Evolutionary conservation across 2,329 filamentous ascomycete genomes (phyloP), one percentile per base, ranked within the genome.

Genomic region (Cordyceps cateniannulata): DNA sequence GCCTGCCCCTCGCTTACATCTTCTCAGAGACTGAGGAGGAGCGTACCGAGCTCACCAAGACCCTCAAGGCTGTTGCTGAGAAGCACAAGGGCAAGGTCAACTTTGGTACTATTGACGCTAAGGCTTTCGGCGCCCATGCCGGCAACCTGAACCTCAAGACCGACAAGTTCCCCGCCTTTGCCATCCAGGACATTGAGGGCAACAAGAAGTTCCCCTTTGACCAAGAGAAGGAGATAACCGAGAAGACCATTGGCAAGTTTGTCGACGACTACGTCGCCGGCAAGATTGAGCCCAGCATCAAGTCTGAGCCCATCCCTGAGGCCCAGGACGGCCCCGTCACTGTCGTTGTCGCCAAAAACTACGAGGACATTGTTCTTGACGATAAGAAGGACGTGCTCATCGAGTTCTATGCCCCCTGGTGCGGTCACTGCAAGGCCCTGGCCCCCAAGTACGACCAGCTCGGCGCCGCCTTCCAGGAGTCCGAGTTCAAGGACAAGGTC

Each of bases 321-420:
- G 89, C 84, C 66, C 90, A 99, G 77, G 92, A 97, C 66, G 92
- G 91, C 61, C 84, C 91, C 65, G 93, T 97, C 70, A 87, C 86
- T 63, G 83, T 96, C 63, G 84, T 99, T 62, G 95, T 99, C 62
- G 95, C 93, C 75, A 90, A 96, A 81, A 93, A 85, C 80, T 99
- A 97, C 84, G 83, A 96, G 65, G 84, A 96, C 8, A 79, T 98
- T 67, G 93, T 99, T 71, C 84, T 97, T 60, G 89, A 99, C 73
- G 89, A 96, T 76, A 83, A 88, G 73, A 98, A 98, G 88, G 95
- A 99, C 76, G 95, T 99, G 62, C 85, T 99, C 67, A 79, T 99
- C 66, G 95, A 99, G 82, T 98, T 96, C 82, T 99, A 99, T 81
- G 95, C 95, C 63, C 95, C 95, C 66, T 99, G 95, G 95, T 99